These are phyloP conservation scores for Sporothrix globosa DNA, from an alignment of 2,329 filamentous ascomycete genomes.

Conservation along the genomic window DNA sequence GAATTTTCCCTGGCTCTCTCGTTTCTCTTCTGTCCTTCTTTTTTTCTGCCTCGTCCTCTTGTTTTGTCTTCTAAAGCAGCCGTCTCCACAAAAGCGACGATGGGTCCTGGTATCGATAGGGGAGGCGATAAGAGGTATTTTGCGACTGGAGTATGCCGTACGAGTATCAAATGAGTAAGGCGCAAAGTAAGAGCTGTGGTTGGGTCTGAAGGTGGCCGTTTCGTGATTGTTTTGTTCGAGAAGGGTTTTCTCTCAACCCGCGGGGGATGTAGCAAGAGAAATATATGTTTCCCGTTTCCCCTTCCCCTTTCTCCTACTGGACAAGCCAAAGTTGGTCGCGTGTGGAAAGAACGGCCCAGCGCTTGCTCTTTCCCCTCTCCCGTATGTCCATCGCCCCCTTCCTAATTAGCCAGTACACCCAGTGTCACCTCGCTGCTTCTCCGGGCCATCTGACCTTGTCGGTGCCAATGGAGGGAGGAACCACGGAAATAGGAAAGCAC, in stretches of 20 bases:
- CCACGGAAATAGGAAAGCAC: conserved; percentile 1
- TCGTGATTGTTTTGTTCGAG: background rate
- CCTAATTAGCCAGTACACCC: conserved; percentile 7
- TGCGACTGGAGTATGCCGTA: conserved; percentile 4
- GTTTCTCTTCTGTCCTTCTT: background rate
- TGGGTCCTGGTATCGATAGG: conserved; percentile 13
- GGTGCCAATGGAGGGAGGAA: background rate
- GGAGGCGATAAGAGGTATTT: conserved; percentile 12
- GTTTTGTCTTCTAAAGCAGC: background rate
- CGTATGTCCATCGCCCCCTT: conserved; percentile 8
- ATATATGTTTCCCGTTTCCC: background rate
- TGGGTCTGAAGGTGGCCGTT: background rate
- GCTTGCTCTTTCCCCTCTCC: conserved; percentile 13
- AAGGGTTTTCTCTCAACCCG: background rate
- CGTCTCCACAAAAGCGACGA: conserved; percentile 28
- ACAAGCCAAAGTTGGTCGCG: background rate
- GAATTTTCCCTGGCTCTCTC: background rate
- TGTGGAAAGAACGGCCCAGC: conserved; percentile 17
- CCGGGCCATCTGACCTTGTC: conserved; percentile 6
- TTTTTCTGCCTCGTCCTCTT: conserved; percentile 9
- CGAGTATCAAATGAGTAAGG: conserved; percentile 9
- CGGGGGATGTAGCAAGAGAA: conserved; percentile 11
- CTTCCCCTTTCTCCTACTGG: background rate
- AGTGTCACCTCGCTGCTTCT: conserved; percentile 15
- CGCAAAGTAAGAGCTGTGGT: conserved; percentile 8